A percentile compares a stretch with the other conserved stretches of the same genome.
These are phyloP conservation scores for Usnea hakonensis DNA, from an alignment of 495 filamentous ascomycete species.

Conservation along the genomic window DNA sequence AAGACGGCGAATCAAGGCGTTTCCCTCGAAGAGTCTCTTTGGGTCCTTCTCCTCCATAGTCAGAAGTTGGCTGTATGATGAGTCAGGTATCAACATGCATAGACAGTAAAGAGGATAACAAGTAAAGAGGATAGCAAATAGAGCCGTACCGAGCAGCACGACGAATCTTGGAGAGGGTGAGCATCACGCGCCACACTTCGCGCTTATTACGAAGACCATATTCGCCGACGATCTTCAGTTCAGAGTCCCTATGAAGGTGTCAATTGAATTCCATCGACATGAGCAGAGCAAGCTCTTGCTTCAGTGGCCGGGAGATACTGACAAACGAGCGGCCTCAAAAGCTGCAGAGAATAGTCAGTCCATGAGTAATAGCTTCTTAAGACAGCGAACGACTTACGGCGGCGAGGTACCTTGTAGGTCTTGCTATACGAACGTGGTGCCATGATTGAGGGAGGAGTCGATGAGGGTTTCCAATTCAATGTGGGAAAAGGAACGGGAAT, in stretches of 20 bases:
- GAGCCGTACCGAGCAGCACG: slow-evolving; percentile 92
- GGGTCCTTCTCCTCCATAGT: slow-evolving; percentile 99
- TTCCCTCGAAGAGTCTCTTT: slow-evolving; percentile 99
- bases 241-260: slow-evolving; percentile 71
- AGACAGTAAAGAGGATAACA: background rate
- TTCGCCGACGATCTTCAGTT: slow-evolving; percentile 98
- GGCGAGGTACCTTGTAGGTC: slow-evolving; percentile 93
- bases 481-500: background rate
- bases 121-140: slow-evolving; percentile 11
- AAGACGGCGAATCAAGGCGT: slow-evolving; percentile 98
- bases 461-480: background rate
- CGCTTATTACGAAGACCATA: slow-evolving; percentile 99
- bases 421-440: slow-evolving; percentile 78
- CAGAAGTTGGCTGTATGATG: slow-evolving; percentile 75
- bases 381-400: slow-evolving; percentile 40
- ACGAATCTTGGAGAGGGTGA: slow-evolving; percentile 99
- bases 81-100: background rate
- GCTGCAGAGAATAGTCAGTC: slow-evolving; percentile 43
- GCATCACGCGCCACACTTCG: slow-evolving; percentile 98
- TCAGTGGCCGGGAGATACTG: slow-evolving; percentile 91
- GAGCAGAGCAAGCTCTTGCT: slow-evolving; percentile 90
- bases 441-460: slow-evolving; percentile 38
- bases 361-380: background rate
- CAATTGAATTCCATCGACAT: slow-evolving; percentile 67
- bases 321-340: slow-evolving; percentile 99